These are phyloP conservation scores for Oryza australiensis DNA, from an alignment of 176 grass and related monocot genomes.

Conservation along the genomic window DNA sequence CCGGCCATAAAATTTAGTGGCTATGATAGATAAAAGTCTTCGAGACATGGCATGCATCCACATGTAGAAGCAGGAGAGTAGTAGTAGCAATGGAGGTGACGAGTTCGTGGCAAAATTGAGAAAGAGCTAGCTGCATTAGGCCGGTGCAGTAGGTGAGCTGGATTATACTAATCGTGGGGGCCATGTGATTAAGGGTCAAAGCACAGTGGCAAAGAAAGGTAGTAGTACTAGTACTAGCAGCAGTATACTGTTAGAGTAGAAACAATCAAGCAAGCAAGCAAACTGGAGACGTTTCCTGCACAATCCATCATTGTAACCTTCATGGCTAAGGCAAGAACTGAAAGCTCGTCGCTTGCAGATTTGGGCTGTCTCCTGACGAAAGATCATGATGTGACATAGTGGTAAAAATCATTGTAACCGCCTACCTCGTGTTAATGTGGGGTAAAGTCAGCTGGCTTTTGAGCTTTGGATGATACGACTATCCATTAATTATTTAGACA, in stretches of 20 bases:
- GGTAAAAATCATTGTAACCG: constrained; percentile 16
- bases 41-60: not conserved
- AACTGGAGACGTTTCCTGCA: constrained; percentile 10
- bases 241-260: not conserved
- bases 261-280: not conserved
- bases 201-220: not conserved
- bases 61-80: constrained; percentile 12
- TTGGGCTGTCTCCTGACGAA: constrained; percentile 20
- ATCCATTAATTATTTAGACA: not conserved
- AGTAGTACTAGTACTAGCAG: not conserved
- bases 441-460: not conserved
- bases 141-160: constrained; percentile 17
- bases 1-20: not conserved
- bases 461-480: not conserved
- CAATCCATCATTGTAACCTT: constrained; percentile 30
- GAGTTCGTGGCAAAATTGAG: constrained; percentile 38
- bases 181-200: constrained; percentile 41
- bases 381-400: not conserved
- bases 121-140: not conserved
- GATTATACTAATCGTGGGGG: constrained; percentile 25
- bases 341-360: constrained; percentile 30
- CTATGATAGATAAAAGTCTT: not conserved
- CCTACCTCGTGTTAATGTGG: not conserved
- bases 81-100: not conserved
- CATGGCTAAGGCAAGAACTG: constrained; percentile 36